These are phyloP conservation scores for Herpetospermum pedunculosum DNA, from an alignment of 306 rosid species.

Conservation along the genomic window DNA sequence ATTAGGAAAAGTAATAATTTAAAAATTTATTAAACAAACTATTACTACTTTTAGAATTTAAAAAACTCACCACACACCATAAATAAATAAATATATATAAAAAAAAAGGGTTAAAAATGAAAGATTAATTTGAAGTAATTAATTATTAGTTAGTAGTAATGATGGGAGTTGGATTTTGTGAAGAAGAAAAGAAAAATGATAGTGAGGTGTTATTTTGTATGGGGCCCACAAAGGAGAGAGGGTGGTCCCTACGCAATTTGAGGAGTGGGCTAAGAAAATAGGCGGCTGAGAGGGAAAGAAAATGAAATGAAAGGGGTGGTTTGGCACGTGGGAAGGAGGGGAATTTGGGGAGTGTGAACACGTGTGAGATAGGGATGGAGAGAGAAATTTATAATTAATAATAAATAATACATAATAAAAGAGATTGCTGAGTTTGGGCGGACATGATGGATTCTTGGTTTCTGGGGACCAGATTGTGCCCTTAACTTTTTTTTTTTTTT, in stretches of 20 bases:
- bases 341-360: neutral
- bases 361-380: neutral
- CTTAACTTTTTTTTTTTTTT: neutral
- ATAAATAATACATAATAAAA: neutral
- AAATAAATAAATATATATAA: too few relatives aligned
- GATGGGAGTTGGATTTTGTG: too few relatives aligned
- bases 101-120: too few relatives aligned
- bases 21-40: too few relatives aligned
- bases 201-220: neutral
- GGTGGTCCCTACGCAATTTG: neutral
- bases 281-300: constrained; percentile 10
- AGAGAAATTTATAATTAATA: too few relatives aligned
- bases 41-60: too few relatives aligned
- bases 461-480: constrained; percentile 33
- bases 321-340: neutral
- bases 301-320: constrained; percentile 1
- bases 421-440: constrained; percentile 30
- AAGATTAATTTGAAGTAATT: too few relatives aligned
- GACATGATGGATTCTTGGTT: constrained; percentile 35
- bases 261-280: neutral
- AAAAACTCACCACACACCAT: too few relatives aligned
- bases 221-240: neutral
- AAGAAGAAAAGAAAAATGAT: too few relatives aligned
- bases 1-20: too few relatives aligned
- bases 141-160: too few relatives aligned